Evolutionary conservation across 768 basidiomycete species (phyloP).

Genomic region (Suillus fuscotomentosus): DNA sequence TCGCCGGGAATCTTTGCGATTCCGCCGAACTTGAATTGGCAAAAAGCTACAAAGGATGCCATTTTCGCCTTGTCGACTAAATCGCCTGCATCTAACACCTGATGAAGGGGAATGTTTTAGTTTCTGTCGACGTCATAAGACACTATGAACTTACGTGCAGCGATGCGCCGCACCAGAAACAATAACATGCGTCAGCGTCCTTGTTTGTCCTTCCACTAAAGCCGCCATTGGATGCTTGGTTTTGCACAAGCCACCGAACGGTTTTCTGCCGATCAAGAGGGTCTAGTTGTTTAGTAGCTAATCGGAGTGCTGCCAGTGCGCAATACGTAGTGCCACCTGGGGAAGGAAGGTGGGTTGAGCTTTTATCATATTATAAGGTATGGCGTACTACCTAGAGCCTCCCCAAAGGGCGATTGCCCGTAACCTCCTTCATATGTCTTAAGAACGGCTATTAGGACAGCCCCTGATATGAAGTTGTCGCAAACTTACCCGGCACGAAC

Average conservation of each 20-base stretch:
- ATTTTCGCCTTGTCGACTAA: conserved; percentile 59
- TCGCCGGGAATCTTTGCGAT: conserved; percentile 83
- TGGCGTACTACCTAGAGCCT: conserved; percentile 66
- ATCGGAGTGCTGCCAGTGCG: conserved; percentile 71
- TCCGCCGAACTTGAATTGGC: conserved; percentile 89
- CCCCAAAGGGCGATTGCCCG: conserved; percentile 75
- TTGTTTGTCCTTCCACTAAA: conserved; percentile 90
- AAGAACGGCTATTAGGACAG: background rate
- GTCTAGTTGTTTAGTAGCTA: conserved; percentile 37
- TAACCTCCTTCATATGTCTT: conserved; percentile 91
- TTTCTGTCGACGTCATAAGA: background rate
- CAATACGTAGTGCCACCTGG: conserved; percentile 94
- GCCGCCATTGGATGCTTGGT: conserved; percentile 66
- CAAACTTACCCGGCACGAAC: conserved; percentile 66
- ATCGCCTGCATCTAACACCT: conserved; percentile 69
- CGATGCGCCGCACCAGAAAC: conserved; percentile 91
- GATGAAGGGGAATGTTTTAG: background rate
- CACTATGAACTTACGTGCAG: conserved; percentile 53
- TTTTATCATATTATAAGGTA: background rate
- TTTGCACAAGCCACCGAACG: conserved; percentile 74
- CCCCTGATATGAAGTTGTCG: background rate
- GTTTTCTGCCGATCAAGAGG: conserved; percentile 49
- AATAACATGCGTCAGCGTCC: conserved; percentile 89
- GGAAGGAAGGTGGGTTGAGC: background rate
- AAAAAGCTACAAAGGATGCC: conserved; percentile 61